Conservation (phyloP, 129 eudicot genomes). For the Saussurea involucrata region DNA sequence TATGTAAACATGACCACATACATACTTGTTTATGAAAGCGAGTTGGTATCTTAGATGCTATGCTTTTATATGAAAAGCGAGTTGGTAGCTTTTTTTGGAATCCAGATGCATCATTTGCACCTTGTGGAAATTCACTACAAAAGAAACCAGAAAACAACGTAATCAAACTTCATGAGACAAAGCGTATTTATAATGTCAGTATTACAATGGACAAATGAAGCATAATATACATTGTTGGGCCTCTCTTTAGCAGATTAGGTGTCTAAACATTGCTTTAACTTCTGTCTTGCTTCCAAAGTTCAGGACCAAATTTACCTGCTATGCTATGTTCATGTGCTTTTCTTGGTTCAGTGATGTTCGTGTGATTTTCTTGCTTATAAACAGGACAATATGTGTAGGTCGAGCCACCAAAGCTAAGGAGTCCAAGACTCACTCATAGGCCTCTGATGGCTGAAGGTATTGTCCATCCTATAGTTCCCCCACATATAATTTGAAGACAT, state of each 20-base stretch:
- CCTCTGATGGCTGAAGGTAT: constrained; percentile 75
- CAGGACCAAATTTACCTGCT: background rate
- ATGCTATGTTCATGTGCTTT: background rate
- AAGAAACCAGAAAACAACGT: constrained; percentile 15
- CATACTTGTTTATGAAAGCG: too few relatives aligned
- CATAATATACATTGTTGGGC: background rate
- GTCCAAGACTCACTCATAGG: constrained; percentile 85
- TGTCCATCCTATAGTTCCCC: constrained; percentile 71
- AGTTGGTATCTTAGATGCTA: too few relatives aligned
- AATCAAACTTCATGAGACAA: background rate
- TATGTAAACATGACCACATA: too few relatives aligned
- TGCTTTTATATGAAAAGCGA: too few relatives aligned
- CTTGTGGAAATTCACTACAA: constrained; percentile 94
- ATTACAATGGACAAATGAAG: constrained; percentile 5
- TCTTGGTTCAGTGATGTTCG: background rate
- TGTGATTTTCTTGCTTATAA: constrained; percentile 5
- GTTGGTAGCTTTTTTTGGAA: constrained; percentile 52
- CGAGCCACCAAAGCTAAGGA: constrained; percentile 91
- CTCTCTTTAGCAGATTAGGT: constrained; percentile 1
- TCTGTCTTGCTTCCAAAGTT: background rate
- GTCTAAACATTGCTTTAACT: background rate
- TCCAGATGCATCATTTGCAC: constrained; percentile 85
- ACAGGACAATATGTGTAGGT: constrained; percentile 47
- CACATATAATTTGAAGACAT: background rate
- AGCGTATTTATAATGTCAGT: background rate